Evolutionary conservation across 306 rosid genomes (phyloP).

Genomic region (Pyrus betulifolia): DNA sequence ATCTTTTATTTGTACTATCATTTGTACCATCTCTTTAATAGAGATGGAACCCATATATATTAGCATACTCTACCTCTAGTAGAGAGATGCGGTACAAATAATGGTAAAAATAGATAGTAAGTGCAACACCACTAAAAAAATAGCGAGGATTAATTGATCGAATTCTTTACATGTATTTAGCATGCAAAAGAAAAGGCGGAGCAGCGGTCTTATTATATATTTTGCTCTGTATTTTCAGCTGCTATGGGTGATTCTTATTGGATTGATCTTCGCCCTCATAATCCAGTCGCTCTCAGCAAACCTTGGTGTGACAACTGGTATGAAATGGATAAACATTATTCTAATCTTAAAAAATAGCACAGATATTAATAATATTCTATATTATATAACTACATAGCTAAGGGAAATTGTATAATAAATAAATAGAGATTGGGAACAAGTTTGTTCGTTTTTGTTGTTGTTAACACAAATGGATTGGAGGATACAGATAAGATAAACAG

Average conservation of each 20-base stretch:
- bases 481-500: not conserved
- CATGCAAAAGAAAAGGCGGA: not conserved
- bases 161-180: not conserved
- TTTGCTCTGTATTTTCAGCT: constrained; percentile 37
- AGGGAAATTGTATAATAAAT: not conserved
- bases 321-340: not conserved
- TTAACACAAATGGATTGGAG: not conserved
- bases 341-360: not conserved
- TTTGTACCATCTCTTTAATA: too few relatives aligned
- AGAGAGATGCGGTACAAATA: too few relatives aligned
- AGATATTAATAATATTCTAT: too few relatives aligned
- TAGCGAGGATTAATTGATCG: not conserved
- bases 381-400: too few relatives aligned
- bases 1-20: too few relatives aligned
- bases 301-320: constrained; percentile 82
- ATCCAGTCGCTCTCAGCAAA: constrained; percentile 88
- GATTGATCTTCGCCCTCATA: constrained; percentile 70
- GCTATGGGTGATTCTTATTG: constrained; percentile 81
- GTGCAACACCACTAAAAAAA: not conserved
- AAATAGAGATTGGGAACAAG: not conserved
- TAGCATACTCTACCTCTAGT: too few relatives aligned
- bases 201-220: not conserved
- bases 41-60: too few relatives aligned
- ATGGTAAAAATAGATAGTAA: too few relatives aligned
- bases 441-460: not conserved